Evolutionary conservation across 305 asterid genomes (phyloP).

Genomic region (Fraxinus platypoda): DNA sequence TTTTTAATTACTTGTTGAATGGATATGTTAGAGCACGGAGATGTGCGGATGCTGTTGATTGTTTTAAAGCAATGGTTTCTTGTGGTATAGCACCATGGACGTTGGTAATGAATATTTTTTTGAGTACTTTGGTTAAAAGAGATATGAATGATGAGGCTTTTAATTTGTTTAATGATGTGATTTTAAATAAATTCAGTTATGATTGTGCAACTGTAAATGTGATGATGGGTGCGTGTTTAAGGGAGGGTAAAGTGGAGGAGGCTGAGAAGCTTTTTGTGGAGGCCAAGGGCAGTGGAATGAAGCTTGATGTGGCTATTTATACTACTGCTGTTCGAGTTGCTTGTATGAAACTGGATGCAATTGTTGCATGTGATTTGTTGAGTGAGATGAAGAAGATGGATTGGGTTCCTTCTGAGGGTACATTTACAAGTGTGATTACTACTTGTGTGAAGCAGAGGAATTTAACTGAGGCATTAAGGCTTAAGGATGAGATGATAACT

Average conservation of each 20-base stretch:
- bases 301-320: constrained; percentile 48
- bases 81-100: constrained; percentile 35
- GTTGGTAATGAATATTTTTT: constrained; percentile 38
- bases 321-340: constrained; percentile 49
- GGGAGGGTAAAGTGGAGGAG: constrained; percentile 52
- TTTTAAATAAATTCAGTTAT: constrained; percentile 34
- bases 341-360: constrained; percentile 43
- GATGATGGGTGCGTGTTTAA: constrained; percentile 64
- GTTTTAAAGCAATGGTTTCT: constrained; percentile 46
- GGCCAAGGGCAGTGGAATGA: constrained; percentile 48
- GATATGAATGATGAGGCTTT: constrained; percentile 44
- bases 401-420: constrained; percentile 71
- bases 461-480: constrained; percentile 57
- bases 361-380: constrained; percentile 43
- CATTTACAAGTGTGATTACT: constrained; percentile 45
- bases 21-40: constrained; percentile 52
- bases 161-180: constrained; percentile 41
- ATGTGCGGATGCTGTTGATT: constrained; percentile 55
- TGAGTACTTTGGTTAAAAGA: constrained; percentile 45
- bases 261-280: constrained; percentile 41
- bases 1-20: constrained; percentile 50
- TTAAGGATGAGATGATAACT: constrained; percentile 71
- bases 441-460: constrained; percentile 63
- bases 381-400: constrained; percentile 66
- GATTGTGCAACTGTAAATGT: constrained; percentile 48